Evolutionary conservation across 352 stramenopile genomes (phyloP), one percentile per base, ranked within the genome.

Genomic region (Phytophthora sp.): DNA sequence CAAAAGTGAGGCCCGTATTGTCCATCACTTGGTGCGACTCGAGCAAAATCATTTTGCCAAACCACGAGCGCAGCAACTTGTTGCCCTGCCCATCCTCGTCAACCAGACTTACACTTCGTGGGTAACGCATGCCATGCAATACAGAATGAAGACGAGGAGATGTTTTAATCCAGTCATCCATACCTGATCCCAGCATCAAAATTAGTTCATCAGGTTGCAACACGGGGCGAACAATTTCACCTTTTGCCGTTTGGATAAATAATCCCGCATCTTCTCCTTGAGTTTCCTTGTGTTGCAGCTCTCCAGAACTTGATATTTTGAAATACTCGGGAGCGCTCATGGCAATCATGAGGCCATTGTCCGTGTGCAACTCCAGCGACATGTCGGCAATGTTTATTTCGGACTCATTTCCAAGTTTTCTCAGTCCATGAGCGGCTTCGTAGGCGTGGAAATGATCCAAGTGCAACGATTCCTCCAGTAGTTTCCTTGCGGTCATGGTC

Each of bases 381-480:
- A 91, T 57, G 23, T 88, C 72, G 16, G 45, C 26, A 24, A 76
- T 49, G 24, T 75, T 64, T 44, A 74, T 57, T 51, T 55, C 49
- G 41, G 21, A 46, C n/a, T 62, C 45, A 33, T 49, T 24, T 45
- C 41, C 33, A 21, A 55, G 38, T 46, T 26, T 23, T 53, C 59
- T 9, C 41, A 41, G 13, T 31, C 20, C 15, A 63, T 64, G 44
- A 29, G 62, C 45, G 16, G 73, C 79, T 57, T 90, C 71, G 58
- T 94, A 94, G 12, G 84, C 78, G 52, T 94, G 86, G 52, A 94
- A 92, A 74, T 94, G 86, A 59, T 94, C 83, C 55, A 94, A 66
- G 56, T 92, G 84, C 57, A 90, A 74, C 21, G 83, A 89, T 31
- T 91, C 80, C 21, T 85, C 72, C 50, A 94, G 54, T 2, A 94